Percentiles rank a stretch among this genome's conserved stretches.
Evolutionary conservation across 192 early-diverging fungal species (phyloP).

Genomic region (Dimargaris verticillata): DNA sequence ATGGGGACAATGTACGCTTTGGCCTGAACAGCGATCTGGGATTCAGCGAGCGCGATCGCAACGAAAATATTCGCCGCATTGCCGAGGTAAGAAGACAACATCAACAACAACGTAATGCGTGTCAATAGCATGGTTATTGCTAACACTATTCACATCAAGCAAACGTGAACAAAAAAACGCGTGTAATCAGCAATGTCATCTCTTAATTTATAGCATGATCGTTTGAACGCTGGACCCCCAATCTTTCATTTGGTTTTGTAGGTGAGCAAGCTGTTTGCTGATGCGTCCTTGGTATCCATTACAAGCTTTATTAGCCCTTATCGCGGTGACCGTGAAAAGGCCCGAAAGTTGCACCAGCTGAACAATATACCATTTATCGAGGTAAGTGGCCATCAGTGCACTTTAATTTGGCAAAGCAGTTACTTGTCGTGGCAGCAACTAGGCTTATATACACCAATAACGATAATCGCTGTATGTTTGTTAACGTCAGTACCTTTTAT

Average conservation of each 20-base stretch:
- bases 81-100: slow-evolving; percentile 35
- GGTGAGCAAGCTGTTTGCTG: slow-evolving; percentile 69
- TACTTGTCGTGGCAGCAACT: too few species aligned
- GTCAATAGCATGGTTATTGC: too few species aligned
- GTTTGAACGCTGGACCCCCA: too few species aligned
- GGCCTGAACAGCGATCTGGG: slow-evolving; percentile 90
- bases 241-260: neutral
- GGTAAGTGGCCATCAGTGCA: slow-evolving; percentile 10
- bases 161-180: too few species aligned
- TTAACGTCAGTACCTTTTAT: too few species aligned
- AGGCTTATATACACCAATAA: too few species aligned
- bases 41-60: slow-evolving; percentile 77
- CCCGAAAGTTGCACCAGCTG: slow-evolving; percentile 58
- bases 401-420: too few species aligned
- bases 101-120: too few species aligned
- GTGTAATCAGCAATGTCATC: too few species aligned
- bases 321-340: slow-evolving; percentile 58
- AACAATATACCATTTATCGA: slow-evolving; percentile 74
- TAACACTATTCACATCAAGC: too few species aligned
- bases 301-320: slow-evolving; percentile 90
- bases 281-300: slow-evolving; percentile 61
- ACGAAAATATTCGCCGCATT: slow-evolving; percentile 91
- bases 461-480: too few species aligned
- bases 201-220: too few species aligned
- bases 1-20: slow-evolving; percentile 96